Evolutionary conservation across 1,284 basidiomycete genomes (phyloP).

Genomic region (Spongispora temasekensis): DNA sequence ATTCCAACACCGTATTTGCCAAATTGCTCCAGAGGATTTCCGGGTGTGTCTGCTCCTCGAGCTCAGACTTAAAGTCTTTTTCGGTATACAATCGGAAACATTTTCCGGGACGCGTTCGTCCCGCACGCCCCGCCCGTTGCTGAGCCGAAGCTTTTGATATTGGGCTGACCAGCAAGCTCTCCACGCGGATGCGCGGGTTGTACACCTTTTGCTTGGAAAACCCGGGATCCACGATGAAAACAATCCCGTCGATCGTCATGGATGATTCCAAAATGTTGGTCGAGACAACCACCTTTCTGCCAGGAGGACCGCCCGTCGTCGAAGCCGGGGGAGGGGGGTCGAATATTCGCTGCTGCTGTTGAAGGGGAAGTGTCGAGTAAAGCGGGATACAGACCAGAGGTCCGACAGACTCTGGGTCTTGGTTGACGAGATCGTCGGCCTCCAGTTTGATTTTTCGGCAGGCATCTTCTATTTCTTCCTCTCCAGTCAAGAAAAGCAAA

Average conservation of each 20-base stretch:
- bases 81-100: constrained; percentile 98
- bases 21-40: constrained; percentile 94
- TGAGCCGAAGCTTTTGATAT: constrained; percentile 97
- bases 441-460: constrained; percentile 93
- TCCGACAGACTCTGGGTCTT: constrained; percentile 78
- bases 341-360: constrained; percentile 95
- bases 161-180: constrained; percentile 90
- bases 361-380: constrained; percentile 91
- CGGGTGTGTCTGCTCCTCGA: constrained; percentile 96
- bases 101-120: constrained; percentile 94
- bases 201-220: constrained; percentile 98
- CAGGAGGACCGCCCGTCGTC: constrained; percentile 71
- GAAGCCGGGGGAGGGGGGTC: constrained; percentile 76
- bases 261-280: constrained; percentile 99
- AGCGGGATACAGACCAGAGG: constrained; percentile 89
- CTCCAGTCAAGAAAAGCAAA: constrained; percentile 94
- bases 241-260: constrained; percentile 97
- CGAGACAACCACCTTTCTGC: constrained; percentile 92
- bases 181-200: constrained; percentile 95
- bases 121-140: constrained; percentile 95
- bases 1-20: constrained; percentile 91
- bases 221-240: constrained; percentile 98
- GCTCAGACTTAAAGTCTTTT: constrained; percentile 93
- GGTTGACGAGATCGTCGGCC: constrained; percentile 75
- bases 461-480: constrained; percentile 98